Evolutionary conservation across 2,329 filamentous ascomycete genomes (phyloP), one percentile per base, ranked within the genome.

Genomic region (Clarireedia hainanense): DNA sequence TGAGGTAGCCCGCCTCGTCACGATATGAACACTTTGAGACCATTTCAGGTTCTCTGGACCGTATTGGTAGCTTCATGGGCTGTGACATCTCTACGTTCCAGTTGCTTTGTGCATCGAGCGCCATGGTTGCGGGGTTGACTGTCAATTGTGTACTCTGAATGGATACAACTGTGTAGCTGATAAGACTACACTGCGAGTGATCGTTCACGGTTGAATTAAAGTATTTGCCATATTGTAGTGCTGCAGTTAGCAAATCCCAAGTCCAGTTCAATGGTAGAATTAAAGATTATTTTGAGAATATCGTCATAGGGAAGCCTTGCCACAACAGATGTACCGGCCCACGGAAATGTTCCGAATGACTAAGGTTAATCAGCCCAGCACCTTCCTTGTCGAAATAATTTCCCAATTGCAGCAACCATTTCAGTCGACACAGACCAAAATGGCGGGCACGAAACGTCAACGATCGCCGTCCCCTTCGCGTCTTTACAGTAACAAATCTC

Each of bases 81-180:
- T 66, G 59, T 10, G 65, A 58, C 66, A 68, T 68, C 52, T 67
- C 65, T 6, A 67, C 58, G 23, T 67, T 60, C 65, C 65, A 68
- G 55, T 68, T 68, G 47, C 60, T 63, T 57, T 68, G 65, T 4
- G 64, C 60, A 47, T 68, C 65, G 23, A 68, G 62, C 24, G 66
- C 66, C 58, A 63, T 65, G 27, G 49, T 57, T 27, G 51, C 39
- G 5, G 26, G 23, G 26, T 20, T 20, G 12, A 15, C 47, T 17
- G 7, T 37, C 15, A 15, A 7, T 23, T 26, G 3, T 48, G 10
- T 17, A 37, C 37, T 7, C 23, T 48, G 23, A 9, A 42, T 50
- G 17, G 7, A 20, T 34, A 6, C 14, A 6, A 4, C n/a, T 50
- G 49, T 36, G 9, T 17, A 20, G 37, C 17, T 12, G 20, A 34